Evolutionary conservation across 352 stramenopile species (phyloP), one percentile per base, ranked within the genome.

Genomic region (Pythium biforme): DNA sequence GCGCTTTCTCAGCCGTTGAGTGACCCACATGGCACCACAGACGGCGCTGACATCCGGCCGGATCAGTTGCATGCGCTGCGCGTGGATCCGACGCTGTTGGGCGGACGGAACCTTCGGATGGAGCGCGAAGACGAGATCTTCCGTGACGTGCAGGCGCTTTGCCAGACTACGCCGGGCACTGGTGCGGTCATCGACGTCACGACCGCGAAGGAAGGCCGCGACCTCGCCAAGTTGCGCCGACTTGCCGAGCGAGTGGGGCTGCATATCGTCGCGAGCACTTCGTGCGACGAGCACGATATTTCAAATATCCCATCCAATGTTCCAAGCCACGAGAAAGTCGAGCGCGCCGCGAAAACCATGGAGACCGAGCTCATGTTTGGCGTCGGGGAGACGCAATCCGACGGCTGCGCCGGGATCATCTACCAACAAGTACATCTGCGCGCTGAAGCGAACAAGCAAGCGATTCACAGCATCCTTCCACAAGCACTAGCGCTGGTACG

Each of bases 91-190:
- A 70, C 45, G 34, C 62, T 70, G 0, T 46, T 75, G 43, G 59
- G 66, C 19, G 79, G 77, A 40, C 59, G 60, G 7, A 94, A 92
- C 37, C 48, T 91, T 29, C 39, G 77, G 11, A 64, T 92, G 31
- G 69, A 84, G 33, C 85, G 81, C n/a, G 81, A 91, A 29, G 79
- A 89, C 69, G 78, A 90, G 62, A 76, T 81, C n/a, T 90, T 88
- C 52, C 72, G 81, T 37, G 85, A 94, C 55, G 55, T 92, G 1
- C 70, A 92, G 31, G 54, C 41, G 15, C 46, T 92, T 19, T 33
- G 62, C 2, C 15, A 49, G 26, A 17, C n/a, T 2, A 6, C 20
- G 33, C 20, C 62, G 1, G 55, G 66, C 27, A 57, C 33, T 64
- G 22, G 58, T 33, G 27, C 89, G 29, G 47, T 92, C 12, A 63